Evolutionary conservation across 139 green algal species (phyloP).

Genomic region (Yamagishiella unicocca): DNA sequence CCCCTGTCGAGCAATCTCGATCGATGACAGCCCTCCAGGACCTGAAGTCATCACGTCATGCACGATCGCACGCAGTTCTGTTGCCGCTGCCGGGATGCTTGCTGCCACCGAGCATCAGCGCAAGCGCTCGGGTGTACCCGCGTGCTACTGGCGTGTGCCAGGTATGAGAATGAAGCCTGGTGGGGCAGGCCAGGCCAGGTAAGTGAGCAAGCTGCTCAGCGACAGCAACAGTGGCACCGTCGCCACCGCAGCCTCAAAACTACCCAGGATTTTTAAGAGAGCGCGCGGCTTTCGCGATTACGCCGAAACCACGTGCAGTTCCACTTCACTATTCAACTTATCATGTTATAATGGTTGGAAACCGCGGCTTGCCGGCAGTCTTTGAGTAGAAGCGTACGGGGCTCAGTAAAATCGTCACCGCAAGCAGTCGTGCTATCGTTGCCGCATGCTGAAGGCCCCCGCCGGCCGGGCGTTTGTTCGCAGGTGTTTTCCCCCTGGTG

Average conservation of each 20-base stretch:
- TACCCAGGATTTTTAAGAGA: too few relatives aligned
- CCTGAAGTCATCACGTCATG: constrained; percentile 17
- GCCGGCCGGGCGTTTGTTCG: constrained; percentile 18
- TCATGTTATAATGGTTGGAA: too few relatives aligned
- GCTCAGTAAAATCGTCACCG: too few relatives aligned
- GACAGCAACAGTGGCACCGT: too few relatives aligned
- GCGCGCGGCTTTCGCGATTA: too few relatives aligned
- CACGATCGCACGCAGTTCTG: constrained; percentile 37
- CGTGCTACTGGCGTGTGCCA: not conserved
- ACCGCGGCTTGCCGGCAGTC: too few relatives aligned
- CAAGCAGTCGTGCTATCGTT: not conserved
- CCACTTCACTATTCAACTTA: too few relatives aligned
- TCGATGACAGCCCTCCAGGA: not conserved
- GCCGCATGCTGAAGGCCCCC: constrained; percentile 11
- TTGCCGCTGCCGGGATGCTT: constrained; percentile 36
- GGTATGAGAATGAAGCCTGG: not conserved
- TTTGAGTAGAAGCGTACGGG: too few relatives aligned
- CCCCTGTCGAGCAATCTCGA: too few relatives aligned
- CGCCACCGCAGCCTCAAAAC: too few relatives aligned
- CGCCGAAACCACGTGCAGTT: too few relatives aligned
- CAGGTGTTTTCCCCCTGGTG: not conserved
- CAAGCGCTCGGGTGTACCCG: not conserved
- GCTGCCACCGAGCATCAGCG: constrained; percentile 14
- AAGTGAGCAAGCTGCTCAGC: not conserved
- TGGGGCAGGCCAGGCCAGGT: not conserved